Conservation (phyloP, 257 asterid genomes). For the Jacaranda copaia region DNA sequence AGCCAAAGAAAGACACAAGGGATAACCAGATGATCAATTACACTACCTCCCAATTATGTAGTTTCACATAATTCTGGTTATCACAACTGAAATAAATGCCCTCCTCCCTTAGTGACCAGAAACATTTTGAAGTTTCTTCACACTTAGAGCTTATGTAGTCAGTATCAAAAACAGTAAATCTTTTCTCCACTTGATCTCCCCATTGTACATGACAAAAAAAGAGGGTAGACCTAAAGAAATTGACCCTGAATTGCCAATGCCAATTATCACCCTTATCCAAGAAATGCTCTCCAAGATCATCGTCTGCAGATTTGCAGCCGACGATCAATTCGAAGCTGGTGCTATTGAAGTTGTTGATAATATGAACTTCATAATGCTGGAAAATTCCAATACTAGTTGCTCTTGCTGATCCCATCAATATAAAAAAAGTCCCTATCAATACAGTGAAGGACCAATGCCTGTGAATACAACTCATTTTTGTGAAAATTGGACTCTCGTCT, state of each 20-base stretch:
- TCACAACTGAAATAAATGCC: constrained; percentile 58
- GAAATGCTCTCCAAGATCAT: constrained; percentile 53
- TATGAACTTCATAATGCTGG: constrained; percentile 46
- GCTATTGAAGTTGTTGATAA: constrained; percentile 35
- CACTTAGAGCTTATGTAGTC: constrained; percentile 47
- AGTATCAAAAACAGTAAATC: constrained; percentile 45
- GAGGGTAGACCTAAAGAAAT: constrained; percentile 51
- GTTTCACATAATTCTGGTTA: constrained; percentile 38
- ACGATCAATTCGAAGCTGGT: constrained; percentile 22
- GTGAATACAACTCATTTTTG: constrained; percentile 25
- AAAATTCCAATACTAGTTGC: constrained; percentile 34
- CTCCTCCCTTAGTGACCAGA: constrained; percentile 50
- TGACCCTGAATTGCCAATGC: constrained; percentile 53
- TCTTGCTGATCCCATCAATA: constrained; percentile 10
- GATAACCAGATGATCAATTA: not conserved
- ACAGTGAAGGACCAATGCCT: not conserved
- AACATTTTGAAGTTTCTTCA: constrained; percentile 55
- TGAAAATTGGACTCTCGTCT: not conserved
- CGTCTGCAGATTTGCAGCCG: constrained; percentile 49
- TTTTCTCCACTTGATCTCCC: constrained; percentile 36
- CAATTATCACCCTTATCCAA: constrained; percentile 43
- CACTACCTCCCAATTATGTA: not conserved
- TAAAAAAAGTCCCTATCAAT: constrained; percentile 7
- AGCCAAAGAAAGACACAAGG: not conserved
- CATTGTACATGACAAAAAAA: constrained; percentile 45